A percentile compares a stretch with the other conserved stretches of the same genome.
Conservation (phyloP, 2,329 filamentous ascomycete genomes). For the Ceratocystis lukuohia region DNA sequence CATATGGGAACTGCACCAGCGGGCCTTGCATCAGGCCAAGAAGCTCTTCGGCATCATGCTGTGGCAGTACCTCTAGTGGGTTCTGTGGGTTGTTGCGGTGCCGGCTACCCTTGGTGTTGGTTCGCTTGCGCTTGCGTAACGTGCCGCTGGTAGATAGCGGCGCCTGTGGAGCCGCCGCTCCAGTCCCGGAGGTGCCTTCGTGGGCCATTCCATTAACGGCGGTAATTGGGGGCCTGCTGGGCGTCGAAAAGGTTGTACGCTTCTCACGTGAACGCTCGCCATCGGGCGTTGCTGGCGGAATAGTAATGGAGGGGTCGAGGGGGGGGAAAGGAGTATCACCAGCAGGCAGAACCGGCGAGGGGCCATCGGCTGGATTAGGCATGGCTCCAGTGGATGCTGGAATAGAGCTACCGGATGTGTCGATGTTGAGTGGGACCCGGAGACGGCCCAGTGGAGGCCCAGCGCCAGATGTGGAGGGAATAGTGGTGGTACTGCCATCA, state of each 20-base stretch:
- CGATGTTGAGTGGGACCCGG: conserved; percentile 22
- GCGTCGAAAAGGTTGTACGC: conserved; percentile 42
- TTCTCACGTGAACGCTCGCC: conserved; percentile 29
- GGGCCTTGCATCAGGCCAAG: conserved; percentile 74
- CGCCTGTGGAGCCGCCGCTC: background rate
- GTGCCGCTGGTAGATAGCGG: conserved; percentile 29
- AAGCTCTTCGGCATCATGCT: conserved; percentile 66
- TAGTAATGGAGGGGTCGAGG: conserved; percentile 29
- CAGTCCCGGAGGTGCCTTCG: background rate
- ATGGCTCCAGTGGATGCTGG: background rate
- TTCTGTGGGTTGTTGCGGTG: conserved; percentile 38
- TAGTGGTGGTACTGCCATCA: background rate
- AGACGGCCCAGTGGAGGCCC: background rate
- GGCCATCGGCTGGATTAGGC: conserved; percentile 24
- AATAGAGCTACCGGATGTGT: conserved; percentile 21
- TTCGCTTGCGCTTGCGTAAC: conserved; percentile 50
- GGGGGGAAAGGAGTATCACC: conserved; percentile 36
- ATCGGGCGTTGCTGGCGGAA: conserved; percentile 15
- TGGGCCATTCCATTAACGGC: background rate
- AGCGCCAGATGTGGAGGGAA: conserved; percentile 3
- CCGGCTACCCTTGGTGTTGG: conserved; percentile 55
- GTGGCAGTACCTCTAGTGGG: conserved; percentile 61
- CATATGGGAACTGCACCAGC: conserved; percentile 84
- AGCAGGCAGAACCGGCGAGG: conserved; percentile 32
- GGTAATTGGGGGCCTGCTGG: conserved; percentile 35